phyloP scores from a whole-genome alignment of 495 filamentous ascomycete genomes.

The Talaromyces nanjingensis region DNA sequence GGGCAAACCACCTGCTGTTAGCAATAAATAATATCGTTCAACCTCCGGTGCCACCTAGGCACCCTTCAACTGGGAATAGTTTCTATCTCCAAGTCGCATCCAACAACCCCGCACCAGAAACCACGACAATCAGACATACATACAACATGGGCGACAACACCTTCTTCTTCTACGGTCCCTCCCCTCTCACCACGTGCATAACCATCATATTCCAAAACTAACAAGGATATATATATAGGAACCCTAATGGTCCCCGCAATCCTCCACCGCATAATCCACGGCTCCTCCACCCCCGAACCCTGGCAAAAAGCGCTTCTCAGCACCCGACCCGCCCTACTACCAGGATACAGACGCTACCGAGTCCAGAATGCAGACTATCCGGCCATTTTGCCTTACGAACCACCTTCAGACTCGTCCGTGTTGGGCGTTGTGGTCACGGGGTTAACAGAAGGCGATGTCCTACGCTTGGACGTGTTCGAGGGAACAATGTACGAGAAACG shows the following conservation, averaged over 20 bases:
- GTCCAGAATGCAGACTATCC: slow-evolving; percentile 72
- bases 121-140: not conserved
- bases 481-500: slow-evolving; percentile 63
- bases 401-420: slow-evolving; percentile 36
- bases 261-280: slow-evolving; percentile 76
- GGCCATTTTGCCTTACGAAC: slow-evolving; percentile 51
- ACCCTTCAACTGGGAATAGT: not conserved
- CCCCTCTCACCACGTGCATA: too few relatives aligned
- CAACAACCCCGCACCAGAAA: not conserved
- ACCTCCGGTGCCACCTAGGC: too few relatives aligned
- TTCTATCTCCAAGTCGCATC: not conserved
- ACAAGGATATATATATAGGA: too few relatives aligned
- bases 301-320: slow-evolving; percentile 49
- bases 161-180: slow-evolving; percentile 55
- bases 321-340: slow-evolving; percentile 69
- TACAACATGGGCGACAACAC: slow-evolving; percentile 34
- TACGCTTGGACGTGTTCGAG: slow-evolving; percentile 77
- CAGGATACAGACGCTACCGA: slow-evolving; percentile 61
- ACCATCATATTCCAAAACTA: too few relatives aligned
- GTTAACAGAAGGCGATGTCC: slow-evolving; percentile 67
- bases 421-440: slow-evolving; percentile 76
- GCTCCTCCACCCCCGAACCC: slow-evolving; percentile 39
- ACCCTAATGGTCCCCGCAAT: slow-evolving; percentile 73
- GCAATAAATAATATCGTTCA: too few relatives aligned
- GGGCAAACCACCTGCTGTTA: too few relatives aligned